Conservation (phyloP, 768 basidiomycete species). For the Lactarius sanguifluus region DNA sequence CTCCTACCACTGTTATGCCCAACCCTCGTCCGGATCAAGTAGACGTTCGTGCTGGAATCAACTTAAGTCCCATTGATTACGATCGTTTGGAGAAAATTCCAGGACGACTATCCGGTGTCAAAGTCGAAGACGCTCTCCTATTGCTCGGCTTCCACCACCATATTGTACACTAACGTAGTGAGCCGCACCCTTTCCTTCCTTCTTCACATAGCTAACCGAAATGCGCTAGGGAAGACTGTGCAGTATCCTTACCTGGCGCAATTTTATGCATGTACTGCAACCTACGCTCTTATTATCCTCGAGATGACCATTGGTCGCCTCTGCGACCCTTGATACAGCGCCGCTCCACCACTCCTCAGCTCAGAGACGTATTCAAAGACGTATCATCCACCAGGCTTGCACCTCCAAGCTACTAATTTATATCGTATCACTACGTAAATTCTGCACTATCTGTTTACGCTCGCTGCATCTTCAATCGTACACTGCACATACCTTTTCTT, state of each 20-base stretch:
- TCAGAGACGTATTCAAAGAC: not conserved
- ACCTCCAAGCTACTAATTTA: conserved; percentile 20
- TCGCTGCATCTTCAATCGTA: conserved; percentile 25
- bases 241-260: not conserved
- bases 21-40: conserved; percentile 31
- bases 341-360: conserved; percentile 12
- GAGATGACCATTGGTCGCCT: conserved; percentile 7
- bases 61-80: conserved; percentile 44
- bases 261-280: not conserved
- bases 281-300: not conserved
- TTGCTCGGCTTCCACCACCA: conserved; percentile 74
- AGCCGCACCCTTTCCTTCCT: conserved; percentile 1
- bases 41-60: conserved; percentile 33
- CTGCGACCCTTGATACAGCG: conserved; percentile 5
- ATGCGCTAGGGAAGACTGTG: not conserved
- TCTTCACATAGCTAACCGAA: not conserved
- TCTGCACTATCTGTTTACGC: conserved; percentile 24
- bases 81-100: conserved; percentile 49
- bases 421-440: conserved; percentile 28
- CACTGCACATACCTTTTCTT: conserved; percentile 23
- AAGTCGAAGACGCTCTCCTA: conserved; percentile 71
- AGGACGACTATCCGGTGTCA: conserved; percentile 49
- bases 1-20: conserved; percentile 29
- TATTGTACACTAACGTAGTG: conserved; percentile 49
- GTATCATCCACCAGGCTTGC: conserved; percentile 6